Base-by-base conservation (phyloP, 345 rosid genomes). In the Kandelia obovata region DNA sequence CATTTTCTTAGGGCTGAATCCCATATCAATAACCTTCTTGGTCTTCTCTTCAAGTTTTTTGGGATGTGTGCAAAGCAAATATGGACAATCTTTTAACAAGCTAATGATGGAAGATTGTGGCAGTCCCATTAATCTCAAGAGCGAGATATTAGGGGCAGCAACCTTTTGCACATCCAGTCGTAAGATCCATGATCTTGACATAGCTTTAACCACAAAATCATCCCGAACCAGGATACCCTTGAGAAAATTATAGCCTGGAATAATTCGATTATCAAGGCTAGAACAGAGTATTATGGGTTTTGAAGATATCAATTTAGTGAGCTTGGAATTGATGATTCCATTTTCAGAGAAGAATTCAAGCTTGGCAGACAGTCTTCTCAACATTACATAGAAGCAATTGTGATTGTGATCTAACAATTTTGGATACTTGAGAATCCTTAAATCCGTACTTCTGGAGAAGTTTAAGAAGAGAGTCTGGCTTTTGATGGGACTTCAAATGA, bases 21-120 rank as follows among this genome's bases (percentile, higher is more conserved):
- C 92, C 84, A 81, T 84, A 34, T 78, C 78, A 61, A 28, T 62
- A 17, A 83, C 88, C 71, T 77, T 79, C 17, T 69, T 63, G 31
- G 82, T 73, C n/a, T 57, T 73, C 21, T 25, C 58, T 10, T 72
- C 27, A 1, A 55, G 7, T 26, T 55, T 55, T 15, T 19, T 28
- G 23, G 8, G 15, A 5, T 15, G 7, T 55, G 7, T 11, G 11
- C 0, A 0, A 7, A 55, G 27, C 7, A 26, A 8, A 21, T 55
- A 8, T 26, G 58, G 28, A 55, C 2, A 55, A 55, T 55, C 27
- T 13, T n/a, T 23, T 26, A 55, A 11, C 28, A 7, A 55, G 15
- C 0, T 9, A 11, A 1, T 8, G 5, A 55, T 55, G 9, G 13
- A 7, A 55, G 15, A 7, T 13, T 55, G 58, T 0, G 58, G 28